Conservation (phyloP, 116 monocot species). For the Posidonia oceanica region DNA sequence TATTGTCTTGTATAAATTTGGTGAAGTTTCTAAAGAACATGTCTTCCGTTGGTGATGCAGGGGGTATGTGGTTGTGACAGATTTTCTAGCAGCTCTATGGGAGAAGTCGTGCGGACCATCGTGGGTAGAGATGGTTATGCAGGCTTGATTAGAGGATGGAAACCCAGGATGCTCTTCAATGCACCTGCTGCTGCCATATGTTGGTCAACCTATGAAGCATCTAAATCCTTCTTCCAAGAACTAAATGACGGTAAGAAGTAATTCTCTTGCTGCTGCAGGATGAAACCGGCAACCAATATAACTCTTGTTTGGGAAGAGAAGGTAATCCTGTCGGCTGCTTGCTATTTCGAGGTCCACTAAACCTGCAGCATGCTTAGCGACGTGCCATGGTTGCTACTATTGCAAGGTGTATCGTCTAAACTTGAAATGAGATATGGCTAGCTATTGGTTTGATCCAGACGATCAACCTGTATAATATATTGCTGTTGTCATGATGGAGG, state of each 20-base stretch:
- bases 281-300: too few relatives aligned
- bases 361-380: too few relatives aligned
- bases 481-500: too few relatives aligned
- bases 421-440: too few relatives aligned
- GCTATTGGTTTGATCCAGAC: too few relatives aligned
- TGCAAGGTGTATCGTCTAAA: too few relatives aligned
- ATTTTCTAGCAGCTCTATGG: conserved; percentile 58
- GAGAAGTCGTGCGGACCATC: conserved; percentile 38
- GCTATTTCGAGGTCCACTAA: too few relatives aligned
- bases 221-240: conserved; percentile 67
- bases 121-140: conserved; percentile 54
- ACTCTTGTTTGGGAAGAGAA: too few relatives aligned
- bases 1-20: background rate
- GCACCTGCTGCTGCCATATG: conserved; percentile 95
- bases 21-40: background rate
- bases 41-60: conserved; percentile 20
- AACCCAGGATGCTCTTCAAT: conserved; percentile 90
- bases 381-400: too few relatives aligned
- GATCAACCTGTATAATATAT: too few relatives aligned
- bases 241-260: conserved; percentile 1
- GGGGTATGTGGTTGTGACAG: conserved; percentile 87
- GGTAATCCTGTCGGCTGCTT: too few relatives aligned
- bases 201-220: conserved; percentile 90
- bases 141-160: conserved; percentile 85
- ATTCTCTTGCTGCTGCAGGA: background rate